Conservation (phyloP, 2,329 filamentous ascomycete species). For the Fragosphaeria purpurea region DNA sequence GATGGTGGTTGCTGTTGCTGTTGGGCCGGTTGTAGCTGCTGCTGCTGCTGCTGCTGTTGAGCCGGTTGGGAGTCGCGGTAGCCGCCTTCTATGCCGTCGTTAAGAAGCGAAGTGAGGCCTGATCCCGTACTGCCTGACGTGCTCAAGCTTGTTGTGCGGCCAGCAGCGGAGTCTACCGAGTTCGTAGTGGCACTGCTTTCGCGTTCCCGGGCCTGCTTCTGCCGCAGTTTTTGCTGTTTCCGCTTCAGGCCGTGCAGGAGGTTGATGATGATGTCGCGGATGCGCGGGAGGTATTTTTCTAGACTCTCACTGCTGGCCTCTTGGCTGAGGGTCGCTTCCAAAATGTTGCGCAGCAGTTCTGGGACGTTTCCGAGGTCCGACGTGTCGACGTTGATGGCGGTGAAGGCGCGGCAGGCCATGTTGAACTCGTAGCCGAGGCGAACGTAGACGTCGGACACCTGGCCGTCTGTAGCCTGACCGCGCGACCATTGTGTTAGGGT, state of each 20-base stretch:
- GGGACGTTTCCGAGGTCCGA: conserved; percentile 90
- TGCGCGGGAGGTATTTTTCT: conserved; percentile 85
- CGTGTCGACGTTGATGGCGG: conserved; percentile 93
- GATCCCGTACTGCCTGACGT: conserved; percentile 49
- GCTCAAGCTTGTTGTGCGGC: conserved; percentile 43
- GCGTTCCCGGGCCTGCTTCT: conserved; percentile 49
- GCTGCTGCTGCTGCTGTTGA: conserved; percentile 19
- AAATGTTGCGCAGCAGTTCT: conserved; percentile 76
- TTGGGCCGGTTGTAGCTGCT: conserved; percentile 13
- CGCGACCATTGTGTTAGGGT: conserved; percentile 97
- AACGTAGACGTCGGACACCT: conserved; percentile 97
- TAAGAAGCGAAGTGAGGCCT: conserved; percentile 46
- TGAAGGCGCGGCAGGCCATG: conserved; percentile 93
- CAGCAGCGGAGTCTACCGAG: not conserved
- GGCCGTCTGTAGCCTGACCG: conserved; percentile 78
- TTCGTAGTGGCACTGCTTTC: conserved; percentile 50
- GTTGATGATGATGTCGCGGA: conserved; percentile 98
- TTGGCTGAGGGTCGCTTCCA: conserved; percentile 93
- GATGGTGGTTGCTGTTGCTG: conserved; percentile 15
- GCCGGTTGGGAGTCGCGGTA: conserved; percentile 30
- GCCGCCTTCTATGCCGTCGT: conserved; percentile 48
- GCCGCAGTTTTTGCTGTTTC: conserved; percentile 81
- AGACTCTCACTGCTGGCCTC: conserved; percentile 90
- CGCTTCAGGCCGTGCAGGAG: conserved; percentile 90
- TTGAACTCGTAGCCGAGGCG: conserved; percentile 98